These are phyloP conservation scores for Fraxinus sp. DNA, from an alignment of 305 asterid genomes.

Conservation along the genomic window DNA sequence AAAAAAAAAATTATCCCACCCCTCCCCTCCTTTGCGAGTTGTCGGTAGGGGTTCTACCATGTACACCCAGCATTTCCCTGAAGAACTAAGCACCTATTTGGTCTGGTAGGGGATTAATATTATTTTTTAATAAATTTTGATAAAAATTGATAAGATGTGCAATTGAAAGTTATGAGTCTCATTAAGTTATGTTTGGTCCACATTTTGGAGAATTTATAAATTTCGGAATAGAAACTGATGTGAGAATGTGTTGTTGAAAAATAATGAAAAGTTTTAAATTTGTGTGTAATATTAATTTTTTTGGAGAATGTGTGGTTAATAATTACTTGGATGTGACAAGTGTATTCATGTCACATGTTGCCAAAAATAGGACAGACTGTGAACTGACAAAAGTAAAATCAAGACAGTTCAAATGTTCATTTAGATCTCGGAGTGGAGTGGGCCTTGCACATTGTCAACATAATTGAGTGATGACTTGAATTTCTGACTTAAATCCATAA, in stretches of 20 bases:
- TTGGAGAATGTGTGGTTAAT: no score
- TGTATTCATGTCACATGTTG: neutral
- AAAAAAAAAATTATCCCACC: neutral
- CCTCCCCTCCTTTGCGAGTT: neutral
- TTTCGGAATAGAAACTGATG: no score
- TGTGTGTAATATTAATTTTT: no score
- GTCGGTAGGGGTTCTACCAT: neutral
- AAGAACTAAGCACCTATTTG: neutral
- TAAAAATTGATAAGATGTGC: no score
- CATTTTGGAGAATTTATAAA: no score
- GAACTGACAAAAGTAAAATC: neutral
- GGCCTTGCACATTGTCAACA: neutral
- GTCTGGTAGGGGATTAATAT: neutral
- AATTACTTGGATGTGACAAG: neutral
- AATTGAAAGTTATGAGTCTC: no score
- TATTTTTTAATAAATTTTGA: no score
- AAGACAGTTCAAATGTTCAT: neutral
- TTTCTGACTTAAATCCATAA: neutral
- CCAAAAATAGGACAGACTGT: neutral
- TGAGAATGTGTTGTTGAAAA: no score
- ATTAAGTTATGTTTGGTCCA: no score
- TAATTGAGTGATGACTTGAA: neutral
- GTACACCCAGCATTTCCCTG: neutral
- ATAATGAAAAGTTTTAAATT: no score
- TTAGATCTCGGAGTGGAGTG: neutral